Evolutionary conservation across 495 filamentous ascomycete genomes (phyloP).

Genomic region (Aspergillus cavernicola): DNA sequence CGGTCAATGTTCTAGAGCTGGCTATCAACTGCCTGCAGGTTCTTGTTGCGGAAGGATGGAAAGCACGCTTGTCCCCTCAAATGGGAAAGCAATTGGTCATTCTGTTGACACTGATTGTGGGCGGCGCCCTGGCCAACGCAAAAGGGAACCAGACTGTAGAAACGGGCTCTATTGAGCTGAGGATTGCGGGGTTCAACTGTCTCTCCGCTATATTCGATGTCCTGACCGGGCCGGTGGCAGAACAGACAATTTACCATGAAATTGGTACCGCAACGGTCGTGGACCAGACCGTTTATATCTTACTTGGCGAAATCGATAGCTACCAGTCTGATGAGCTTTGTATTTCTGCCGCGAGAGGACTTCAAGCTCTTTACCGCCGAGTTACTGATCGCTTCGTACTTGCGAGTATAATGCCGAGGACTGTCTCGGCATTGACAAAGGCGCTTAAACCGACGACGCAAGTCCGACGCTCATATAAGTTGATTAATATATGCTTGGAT

Average conservation of each 20-base stretch:
- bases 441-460: conserved; percentile 65
- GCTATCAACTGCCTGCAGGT: conserved; percentile 68
- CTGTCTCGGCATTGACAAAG: conserved; percentile 76
- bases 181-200: conserved; percentile 57
- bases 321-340: conserved; percentile 60
- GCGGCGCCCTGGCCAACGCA: conserved; percentile 56
- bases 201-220: conserved; percentile 49
- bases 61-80: conserved; percentile 56
- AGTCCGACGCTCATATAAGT: conserved; percentile 57
- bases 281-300: conserved; percentile 74
- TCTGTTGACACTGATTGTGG: conserved; percentile 74
- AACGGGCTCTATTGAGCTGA: conserved; percentile 63
- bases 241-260: conserved; percentile 55
- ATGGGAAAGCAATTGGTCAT: conserved; percentile 83
- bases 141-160: conserved; percentile 31
- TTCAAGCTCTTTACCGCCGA: conserved; percentile 58
- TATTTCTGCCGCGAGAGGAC: conserved; percentile 58
- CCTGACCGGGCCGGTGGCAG: conserved; percentile 39
- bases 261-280: conserved; percentile 61
- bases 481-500: conserved; percentile 59
- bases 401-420: conserved; percentile 82
- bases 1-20: conserved; percentile 69
- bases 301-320: conserved; percentile 67
- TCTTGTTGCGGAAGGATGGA: conserved; percentile 77
- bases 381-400: conserved; percentile 68